Base-by-base conservation (phyloP, 176 grass and related monocot species). In the Dendrocalamus sinicus region DNA sequence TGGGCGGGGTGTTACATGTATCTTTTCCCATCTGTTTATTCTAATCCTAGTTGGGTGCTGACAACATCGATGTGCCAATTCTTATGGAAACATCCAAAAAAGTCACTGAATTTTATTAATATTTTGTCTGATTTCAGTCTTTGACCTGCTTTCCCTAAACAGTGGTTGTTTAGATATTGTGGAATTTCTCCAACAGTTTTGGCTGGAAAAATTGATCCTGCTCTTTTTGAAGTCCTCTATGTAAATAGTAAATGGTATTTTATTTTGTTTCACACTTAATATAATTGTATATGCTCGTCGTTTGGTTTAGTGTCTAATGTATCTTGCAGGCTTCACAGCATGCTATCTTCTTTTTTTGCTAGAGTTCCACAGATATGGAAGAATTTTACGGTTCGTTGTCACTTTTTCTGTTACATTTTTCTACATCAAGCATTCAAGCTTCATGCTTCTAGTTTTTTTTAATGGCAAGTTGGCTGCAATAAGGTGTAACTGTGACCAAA, bases 281-380 rank as follows among this genome's bases (percentile, higher is more conserved):
- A 19, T 14, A 57, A 6, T 44, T 16, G 5, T 73, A n/a, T 73
- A 24, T 75, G 12, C 35, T 71, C 11, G 10, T 24, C 10, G n/a
- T 57, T 73, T 90, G 58, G 79, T 86, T 39, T 57, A 2, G 9
- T 52, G 41, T 75, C 12, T 48, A 55, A 39, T 79, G 46, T 76
- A 70, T 67, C 65, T 86, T 90, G 77, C 81, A 98, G 96, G 93
- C 96, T 78, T 91, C 88, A 57, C 93, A 98, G 71, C 96, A 98
- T 88, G 91, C 89, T 41, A 95, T 98, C 76, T 98, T 98, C 81
- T n/a, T 95, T 98, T 84, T 98, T 88, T 83, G 93, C 96, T 84
- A 95, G 96, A 89, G 81, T 98, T 81, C 93, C 96, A 75, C 96
- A 98, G 79, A 98, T 98, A 83, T 98, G 96, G 96, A 90, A 76